Conservation (phyloP, 2,329 filamentous ascomycete genomes). For the Alternaria atra region DNA sequence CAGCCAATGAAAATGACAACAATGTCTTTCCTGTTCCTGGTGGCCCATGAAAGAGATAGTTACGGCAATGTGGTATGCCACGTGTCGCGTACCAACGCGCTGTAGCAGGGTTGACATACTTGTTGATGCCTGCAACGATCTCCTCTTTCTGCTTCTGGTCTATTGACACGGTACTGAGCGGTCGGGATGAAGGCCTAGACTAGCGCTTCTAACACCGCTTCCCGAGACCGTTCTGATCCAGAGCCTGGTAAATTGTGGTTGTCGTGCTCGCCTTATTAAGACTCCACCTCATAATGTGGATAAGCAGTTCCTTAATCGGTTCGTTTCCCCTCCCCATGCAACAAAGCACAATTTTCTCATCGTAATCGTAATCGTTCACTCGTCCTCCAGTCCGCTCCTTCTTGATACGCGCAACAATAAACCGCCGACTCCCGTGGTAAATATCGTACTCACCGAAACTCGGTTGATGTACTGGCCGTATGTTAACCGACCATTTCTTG, state of each 20-base stretch:
- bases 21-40: slow-evolving; percentile 61
- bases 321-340: slow-evolving; percentile 58
- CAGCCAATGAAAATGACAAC: slow-evolving; percentile 52
- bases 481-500: slow-evolving; percentile 57
- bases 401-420: slow-evolving; percentile 52
- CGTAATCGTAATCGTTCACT: slow-evolving; percentile 41
- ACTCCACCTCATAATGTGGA: slow-evolving; percentile 55
- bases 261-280: slow-evolving; percentile 53
- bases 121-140: slow-evolving; percentile 76
- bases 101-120: slow-evolving; percentile 64
- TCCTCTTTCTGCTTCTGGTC: slow-evolving; percentile 71
- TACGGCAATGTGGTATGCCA: too few relatives aligned
- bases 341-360: slow-evolving; percentile 56
- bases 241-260: slow-evolving; percentile 59
- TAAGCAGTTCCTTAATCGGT: slow-evolving; percentile 59
- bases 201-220: slow-evolving; percentile 53
- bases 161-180: slow-evolving; percentile 78
- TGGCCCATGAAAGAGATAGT: too few relatives aligned
- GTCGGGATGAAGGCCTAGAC: slow-evolving; percentile 50
- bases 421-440: slow-evolving; percentile 51
- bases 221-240: slow-evolving; percentile 22
- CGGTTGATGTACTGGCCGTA: slow-evolving; percentile 60
- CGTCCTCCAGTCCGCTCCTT: slow-evolving; percentile 35
- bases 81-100: too few relatives aligned
- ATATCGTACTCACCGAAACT: slow-evolving; percentile 58